Conservation (phyloP, 805 yeast genomes). For the Blastobotrys mokoenaii region DNA sequence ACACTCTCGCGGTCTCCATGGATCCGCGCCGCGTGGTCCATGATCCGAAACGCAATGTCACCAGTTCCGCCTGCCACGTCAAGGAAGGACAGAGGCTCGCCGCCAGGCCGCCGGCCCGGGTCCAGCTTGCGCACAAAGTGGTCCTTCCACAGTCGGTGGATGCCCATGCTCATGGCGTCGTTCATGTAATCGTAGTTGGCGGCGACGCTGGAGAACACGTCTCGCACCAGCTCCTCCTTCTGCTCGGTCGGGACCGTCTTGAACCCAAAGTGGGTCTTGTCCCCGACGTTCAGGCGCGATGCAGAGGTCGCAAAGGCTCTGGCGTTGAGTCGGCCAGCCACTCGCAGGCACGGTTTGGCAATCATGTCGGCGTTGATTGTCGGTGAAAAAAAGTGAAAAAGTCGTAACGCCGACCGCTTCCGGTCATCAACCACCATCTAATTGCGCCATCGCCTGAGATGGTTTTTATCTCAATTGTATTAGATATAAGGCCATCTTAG, state of each 20-base stretch:
- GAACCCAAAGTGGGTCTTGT: conserved; percentile 82
- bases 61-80: conserved; percentile 99
- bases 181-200: conserved; percentile 93
- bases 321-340: too few relatives aligned
- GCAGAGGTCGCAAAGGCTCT: too few relatives aligned
- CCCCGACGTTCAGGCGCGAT: too few relatives aligned
- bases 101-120: conserved; percentile 88
- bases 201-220: conserved; percentile 92
- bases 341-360: too few relatives aligned
- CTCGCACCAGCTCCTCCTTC: conserved; percentile 64
- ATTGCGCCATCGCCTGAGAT: too few relatives aligned
- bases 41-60: conserved; percentile 90
- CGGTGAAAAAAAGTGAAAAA: too few relatives aligned
- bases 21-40: conserved; percentile 78
- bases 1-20: conserved; percentile 67
- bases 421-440: background rate
- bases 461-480: too few relatives aligned
- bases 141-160: conserved; percentile 91
- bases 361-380: too few relatives aligned
- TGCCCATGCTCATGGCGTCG: conserved; percentile 94
- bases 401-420: too few relatives aligned
- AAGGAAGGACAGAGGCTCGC: conserved; percentile 72
- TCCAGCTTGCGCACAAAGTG: conserved; percentile 83
- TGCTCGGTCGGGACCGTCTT: conserved; percentile 70
- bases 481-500: too few relatives aligned